Evolutionary conservation across 768 basidiomycete species (phyloP), one percentile per base, ranked within the genome.

Genomic region (Trametes coccinea): DNA sequence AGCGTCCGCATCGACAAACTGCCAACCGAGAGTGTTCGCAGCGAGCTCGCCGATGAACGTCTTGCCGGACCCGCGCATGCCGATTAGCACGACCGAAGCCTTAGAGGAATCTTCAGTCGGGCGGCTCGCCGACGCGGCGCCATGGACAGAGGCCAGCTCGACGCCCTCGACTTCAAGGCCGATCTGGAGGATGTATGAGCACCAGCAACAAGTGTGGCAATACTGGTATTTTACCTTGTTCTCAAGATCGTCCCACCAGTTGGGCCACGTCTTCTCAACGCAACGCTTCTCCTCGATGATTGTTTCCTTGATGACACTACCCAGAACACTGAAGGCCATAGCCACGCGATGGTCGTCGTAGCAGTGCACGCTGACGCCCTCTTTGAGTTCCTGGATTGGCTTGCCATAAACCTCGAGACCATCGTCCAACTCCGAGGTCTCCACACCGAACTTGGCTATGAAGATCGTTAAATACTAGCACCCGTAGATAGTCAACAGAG

Each of bases 231-330:
- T 2, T 53, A 92, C 93, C 85, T 97, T 97, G 78, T 93, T 95
- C 72, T 92, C 85, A 29, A 99, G 80, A 74, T 98, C 97, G 71
- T 98, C 97, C 95, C 96, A 99, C 93, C 95, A 99, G 72, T 95
- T 95, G 0, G 97, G 97, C 96, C 96, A 99, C 0, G 96, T 99
- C 83, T 99, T 99, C 76, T 96, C 96, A 34, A 99, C 97, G 70
- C 97, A 98, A 56, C 95, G 82, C 76, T 96, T 96, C 78, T 98
- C 96, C 70, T 98, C 95, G 31, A 98, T 80, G 65, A 93, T 77
- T 2, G 92, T 90, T n/a, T 82, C 84, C 37, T 81, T 75, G 43
- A 93, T 76, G 3, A 93, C 82, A 4, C 88, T 82, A 17, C 88
- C 87, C 43, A 98, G 78, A 34, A 98, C 94, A 63, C 90, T 88